Evolutionary conservation across 2,329 filamentous ascomycete genomes (phyloP), one percentile per base, ranked within the genome.

Genomic region (Phialocephala sp.): DNA sequence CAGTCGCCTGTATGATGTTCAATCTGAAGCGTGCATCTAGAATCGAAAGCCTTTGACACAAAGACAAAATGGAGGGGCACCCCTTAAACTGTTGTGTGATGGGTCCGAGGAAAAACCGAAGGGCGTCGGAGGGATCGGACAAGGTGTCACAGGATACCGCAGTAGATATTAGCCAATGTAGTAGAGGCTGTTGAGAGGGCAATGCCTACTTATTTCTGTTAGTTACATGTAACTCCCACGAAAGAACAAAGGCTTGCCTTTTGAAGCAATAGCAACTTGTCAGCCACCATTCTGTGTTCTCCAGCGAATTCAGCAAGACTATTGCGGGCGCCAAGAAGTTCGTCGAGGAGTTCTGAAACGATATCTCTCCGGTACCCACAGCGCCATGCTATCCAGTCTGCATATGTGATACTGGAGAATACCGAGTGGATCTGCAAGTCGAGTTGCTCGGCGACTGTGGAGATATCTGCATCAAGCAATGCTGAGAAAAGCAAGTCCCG

Each of bases 111-210:
- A 55, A 55, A 35, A 32, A 55, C n/a, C 15, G 50, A 55, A 55
- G 22, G 11, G 11, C 50, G 5, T 55, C 50, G 18, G 11, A 55
- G 4, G 18, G 4, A 27, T 55, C 15, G 22, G 22, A 55, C 22
- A 20, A 55, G 22, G n/a, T 55, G 32, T 55, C 11, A n/a, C 9
- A 55, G 22, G 22, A 27, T 35, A 35, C 18, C 18, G 50, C 50
- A 55, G 22, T 55, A 5, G 22, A 55, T 55, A 55, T 20, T n/a
- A 55, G 32, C 22, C 22, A 55, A 32, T 14, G 24, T 55, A 32
- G 12, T 55, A 52, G 47, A 52, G 47, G 47, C 15, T 52, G 47
- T 27, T 22, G 47, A 52, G 47, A 52, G 14, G 47, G 47, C 47
- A 52, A 22, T 52, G 20, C 47, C 47, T 52, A 27, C n/a, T 2